Base-by-base conservation (phyloP, 106 monocot genomes). In the Platanthera zijinensis region DNA sequence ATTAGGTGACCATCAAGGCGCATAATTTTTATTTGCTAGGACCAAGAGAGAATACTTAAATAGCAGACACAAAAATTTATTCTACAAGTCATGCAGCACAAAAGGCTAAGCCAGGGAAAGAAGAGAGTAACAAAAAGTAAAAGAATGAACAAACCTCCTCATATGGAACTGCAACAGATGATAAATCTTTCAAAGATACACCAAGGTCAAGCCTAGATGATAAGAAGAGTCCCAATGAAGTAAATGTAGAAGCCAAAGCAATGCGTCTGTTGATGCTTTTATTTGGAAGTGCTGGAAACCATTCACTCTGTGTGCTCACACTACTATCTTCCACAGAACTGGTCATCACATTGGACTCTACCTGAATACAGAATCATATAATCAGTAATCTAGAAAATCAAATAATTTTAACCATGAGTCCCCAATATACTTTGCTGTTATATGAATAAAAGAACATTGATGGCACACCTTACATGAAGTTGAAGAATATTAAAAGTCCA, bases 201-300 rank as follows among this genome's bases (percentile, higher is more conserved):
- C 97, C 94, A 80, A 99, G 86, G 13, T 99, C 90, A 63, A 99
- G 87, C 80, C 89, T 86, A 39, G 74, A 50, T n/a, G 88, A 92
- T 52, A 84, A 72, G 80, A 94, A 99, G 47, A 99, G 85, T 18
- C 89, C 88, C 10, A 99, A 84, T 3, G 92, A 88, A 75, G 83
- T 83, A 62, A 90, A 10, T 72, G 75, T 69, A 50, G 91, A 88
- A 52, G 77, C 82, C 22, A 86, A 50, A 69, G 91, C 94, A 62
- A 97, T 82, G 48, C 89, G 77, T 83, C 94, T 94, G 51, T 91
- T 97, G 11, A 97, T 72, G 74, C 82, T 84, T 76, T 86, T 94
- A 78, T 88, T 91, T 22, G 95, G 95, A 72, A 95, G 74, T 76
- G 67, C 77, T 22, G 72, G 14, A 72, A 79, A 47, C 63, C 57